Base-by-base conservation (phyloP, 164 flowering plant species). In the Piper longum region DNA sequence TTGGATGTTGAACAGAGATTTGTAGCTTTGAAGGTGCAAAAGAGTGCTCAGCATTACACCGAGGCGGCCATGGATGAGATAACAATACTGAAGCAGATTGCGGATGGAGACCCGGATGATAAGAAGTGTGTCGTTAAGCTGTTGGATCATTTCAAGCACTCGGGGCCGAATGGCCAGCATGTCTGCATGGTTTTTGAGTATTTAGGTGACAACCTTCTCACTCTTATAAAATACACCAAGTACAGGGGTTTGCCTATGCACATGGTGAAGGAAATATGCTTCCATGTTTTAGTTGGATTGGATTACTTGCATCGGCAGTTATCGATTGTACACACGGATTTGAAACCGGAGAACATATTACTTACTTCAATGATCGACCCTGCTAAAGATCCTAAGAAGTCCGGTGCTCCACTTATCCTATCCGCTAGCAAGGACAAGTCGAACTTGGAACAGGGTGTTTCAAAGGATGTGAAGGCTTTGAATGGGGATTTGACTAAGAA, bases 151-250 rank as follows among this genome's bases (percentile, higher is more conserved):
- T 91, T 91, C 69, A 91, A 91, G 82, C 98, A 89, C 78, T 84
- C 95, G 0, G 98, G 98, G 3, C 98, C 96, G 4, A 89, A 89
- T 75, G 98, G 98, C 60, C 91, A 89, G 70, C 98, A 91, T 78
- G 89, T 91, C 18, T 91, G 98, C 73, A 89, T 91, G 96, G 91
- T 89, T 45, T 89, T 91, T 70, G 96, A 91, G 82, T 91, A 85
- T 61, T 67, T 91, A 67, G 98, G 98, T 12, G 98, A 91, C 72
- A 91, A 89, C 75, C 83, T 91, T n/a, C 67, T 91, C 71, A 85
- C 92, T 0, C 85, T 91, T 51, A 87, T 91, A 14, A 89, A 89
- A 77, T 91, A 89, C 60, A 64, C 76, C 9, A 83, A 82, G 68
- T 91, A 91, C 60, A 79, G 80, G 26, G 98, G 98, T 13, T 19